Conservation (phyloP, 2,329 filamentous ascomycete species). For the Cladosporium austrohemisphaericum region DNA sequence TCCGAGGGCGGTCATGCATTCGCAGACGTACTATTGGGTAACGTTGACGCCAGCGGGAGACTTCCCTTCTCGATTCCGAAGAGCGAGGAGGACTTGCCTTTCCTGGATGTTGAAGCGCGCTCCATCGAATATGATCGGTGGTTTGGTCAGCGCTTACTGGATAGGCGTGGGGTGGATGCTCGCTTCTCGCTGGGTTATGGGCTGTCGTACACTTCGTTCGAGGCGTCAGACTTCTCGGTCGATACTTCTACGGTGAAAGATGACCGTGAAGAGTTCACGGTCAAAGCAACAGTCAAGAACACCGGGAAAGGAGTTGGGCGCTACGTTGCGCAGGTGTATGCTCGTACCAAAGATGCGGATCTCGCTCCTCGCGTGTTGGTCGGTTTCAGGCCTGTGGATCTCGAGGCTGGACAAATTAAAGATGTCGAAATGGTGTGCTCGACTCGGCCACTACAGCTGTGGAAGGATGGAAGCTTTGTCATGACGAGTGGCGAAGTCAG, state of each 20-base stretch:
- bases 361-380: constrained; percentile 11
- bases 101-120: constrained; percentile 22
- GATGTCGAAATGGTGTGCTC: neutral
- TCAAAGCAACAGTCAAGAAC: neutral
- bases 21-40: constrained; percentile 18
- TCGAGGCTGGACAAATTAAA: neutral
- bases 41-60: constrained; percentile 18
- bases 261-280: neutral
- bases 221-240: neutral
- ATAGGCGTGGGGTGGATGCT: constrained; percentile 23
- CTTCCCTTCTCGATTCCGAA: constrained; percentile 20
- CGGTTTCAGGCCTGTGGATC: constrained; percentile 5
- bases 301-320: neutral
- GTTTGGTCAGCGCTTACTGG: constrained; percentile 27
- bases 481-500: neutral
- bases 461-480: constrained; percentile 6
- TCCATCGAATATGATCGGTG: constrained; percentile 25
- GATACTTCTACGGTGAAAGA: neutral
- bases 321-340: constrained; percentile 7
- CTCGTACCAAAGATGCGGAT: neutral
- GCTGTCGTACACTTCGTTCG: constrained; percentile 7
- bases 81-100: constrained; percentile 24
- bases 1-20: constrained; percentile 20
- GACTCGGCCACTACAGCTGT: neutral
- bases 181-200: constrained; percentile 15